Percentiles rank a stretch among this genome's conserved stretches.
phyloP scores from a whole-genome alignment of 1,139 yeast genomes.

The Pichia kudriavzevii region DNA sequence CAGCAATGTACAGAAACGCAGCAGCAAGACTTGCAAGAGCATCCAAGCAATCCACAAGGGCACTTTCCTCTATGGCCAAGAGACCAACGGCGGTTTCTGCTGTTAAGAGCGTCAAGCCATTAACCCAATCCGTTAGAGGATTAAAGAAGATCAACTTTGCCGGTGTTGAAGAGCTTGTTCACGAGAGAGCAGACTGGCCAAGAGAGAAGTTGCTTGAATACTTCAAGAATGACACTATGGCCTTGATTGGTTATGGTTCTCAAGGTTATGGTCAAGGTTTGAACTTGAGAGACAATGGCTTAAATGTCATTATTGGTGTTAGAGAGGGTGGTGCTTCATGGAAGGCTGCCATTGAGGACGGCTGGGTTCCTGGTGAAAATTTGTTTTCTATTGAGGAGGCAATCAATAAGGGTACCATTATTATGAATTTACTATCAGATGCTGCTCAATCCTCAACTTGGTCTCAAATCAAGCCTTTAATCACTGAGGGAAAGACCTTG shows the following conservation, averaged over 20 bases:
- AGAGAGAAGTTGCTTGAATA: slow-evolving; percentile 89
- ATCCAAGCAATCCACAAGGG: slow-evolving; percentile 37
- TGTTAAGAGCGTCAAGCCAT: slow-evolving; percentile 40
- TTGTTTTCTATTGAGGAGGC: slow-evolving; percentile 94
- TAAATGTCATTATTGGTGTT: slow-evolving; percentile 96
- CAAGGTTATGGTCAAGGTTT: slow-evolving; percentile 99
- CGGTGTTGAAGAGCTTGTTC: slow-evolving; percentile 90
- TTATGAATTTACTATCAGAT: slow-evolving; percentile 97
- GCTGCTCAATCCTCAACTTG: slow-evolving; percentile 99
- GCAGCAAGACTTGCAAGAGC: slow-evolving; percentile 56
- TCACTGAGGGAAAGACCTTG: slow-evolving; percentile 94
- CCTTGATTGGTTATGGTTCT: slow-evolving; percentile 98
- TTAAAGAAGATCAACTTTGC: slow-evolving; percentile 94
- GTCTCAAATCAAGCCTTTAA: slow-evolving; percentile 75
- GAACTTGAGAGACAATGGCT: slow-evolving; percentile 97
- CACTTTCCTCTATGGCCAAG: slow-evolving; percentile 57
- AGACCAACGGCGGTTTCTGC: slow-evolving; percentile 36
- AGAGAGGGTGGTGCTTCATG: slow-evolving; percentile 98
- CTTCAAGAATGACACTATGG: slow-evolving; percentile 96
- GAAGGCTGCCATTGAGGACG: slow-evolving; percentile 99
- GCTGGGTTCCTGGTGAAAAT: slow-evolving; percentile 99
- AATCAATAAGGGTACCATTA: slow-evolving; percentile 79
- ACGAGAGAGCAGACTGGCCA: slow-evolving; percentile 99
- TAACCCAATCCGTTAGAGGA: slow-evolving; percentile 60
- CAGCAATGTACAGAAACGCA: slow-evolving; percentile 52